Evolutionary conservation across 495 filamentous ascomycete genomes (phyloP).

Genomic region (Podospora conica): DNA sequence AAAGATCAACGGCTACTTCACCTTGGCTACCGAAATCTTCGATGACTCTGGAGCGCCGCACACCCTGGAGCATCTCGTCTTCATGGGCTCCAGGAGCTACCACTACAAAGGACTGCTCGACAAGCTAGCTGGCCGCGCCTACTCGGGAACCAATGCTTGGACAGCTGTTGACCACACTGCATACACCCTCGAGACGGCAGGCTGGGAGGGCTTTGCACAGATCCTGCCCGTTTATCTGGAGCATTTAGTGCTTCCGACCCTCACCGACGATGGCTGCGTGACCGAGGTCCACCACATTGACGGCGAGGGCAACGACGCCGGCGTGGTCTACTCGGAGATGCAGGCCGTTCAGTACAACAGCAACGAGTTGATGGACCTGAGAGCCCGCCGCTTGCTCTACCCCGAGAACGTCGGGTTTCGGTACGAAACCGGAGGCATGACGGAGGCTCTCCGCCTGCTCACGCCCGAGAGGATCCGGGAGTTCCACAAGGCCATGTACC

Average conservation of each 20-base stretch:
- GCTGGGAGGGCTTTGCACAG: conserved; percentile 93
- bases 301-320: conserved; percentile 87
- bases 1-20: conserved; percentile 90
- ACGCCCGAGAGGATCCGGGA: conserved; percentile 82
- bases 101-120: conserved; percentile 91
- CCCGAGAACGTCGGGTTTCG: conserved; percentile 86
- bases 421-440: conserved; percentile 96
- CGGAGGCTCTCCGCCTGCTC: conserved; percentile 79
- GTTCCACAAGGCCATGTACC: conserved; percentile 97
- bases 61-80: conserved; percentile 91
- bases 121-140: conserved; percentile 85
- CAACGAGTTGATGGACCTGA: conserved; percentile 76
- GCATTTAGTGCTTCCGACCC: conserved; percentile 82
- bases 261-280: conserved; percentile 88
- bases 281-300: conserved; percentile 97
- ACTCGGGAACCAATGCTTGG: conserved; percentile 94
- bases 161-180: conserved; percentile 94
- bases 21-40: conserved; percentile 93
- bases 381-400: conserved; percentile 70
- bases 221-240: conserved; percentile 94
- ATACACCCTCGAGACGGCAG: conserved; percentile 88
- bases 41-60: conserved; percentile 95
- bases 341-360: conserved; percentile 85
- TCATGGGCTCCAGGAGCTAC: conserved; percentile 96
- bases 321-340: conserved; percentile 99